phyloP scores from a whole-genome alignment of 352 stramenopile species.

The Globisporangium okanoganense region DNA sequence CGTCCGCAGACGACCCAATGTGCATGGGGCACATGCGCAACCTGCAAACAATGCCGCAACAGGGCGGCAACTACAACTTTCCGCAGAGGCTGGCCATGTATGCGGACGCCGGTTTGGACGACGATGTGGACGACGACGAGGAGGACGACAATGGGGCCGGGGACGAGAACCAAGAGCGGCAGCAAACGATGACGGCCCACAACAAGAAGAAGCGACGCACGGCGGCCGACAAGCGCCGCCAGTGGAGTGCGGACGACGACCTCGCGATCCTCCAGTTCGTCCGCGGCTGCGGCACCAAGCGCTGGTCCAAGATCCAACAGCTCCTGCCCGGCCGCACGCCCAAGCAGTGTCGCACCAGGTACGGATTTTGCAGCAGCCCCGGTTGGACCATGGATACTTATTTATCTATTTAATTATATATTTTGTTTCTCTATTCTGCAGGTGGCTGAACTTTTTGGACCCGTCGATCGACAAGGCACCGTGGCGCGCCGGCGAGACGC shows the following conservation, averaged over 20 bases:
- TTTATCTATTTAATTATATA: conserved; percentile 2
- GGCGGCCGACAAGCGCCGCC: conserved; percentile 35
- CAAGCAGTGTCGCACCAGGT: conserved; percentile 96
- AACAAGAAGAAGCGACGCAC: background rate
- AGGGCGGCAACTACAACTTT: background rate
- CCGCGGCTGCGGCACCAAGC: conserved; percentile 63
- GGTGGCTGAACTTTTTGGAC: conserved; percentile 94
- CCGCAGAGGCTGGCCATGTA: background rate
- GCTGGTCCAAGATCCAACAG: conserved; percentile 93
- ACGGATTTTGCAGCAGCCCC: background rate
- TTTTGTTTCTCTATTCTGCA: background rate
- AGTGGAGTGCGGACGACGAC: conserved; percentile 68
- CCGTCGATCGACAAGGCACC: conserved; percentile 92
- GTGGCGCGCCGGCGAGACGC: conserved; percentile 91
- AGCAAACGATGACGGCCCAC: background rate
- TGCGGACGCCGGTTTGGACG: background rate
- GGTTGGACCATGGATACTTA: background rate
- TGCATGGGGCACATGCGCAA: too few relatives aligned
- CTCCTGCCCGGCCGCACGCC: conserved; percentile 91
- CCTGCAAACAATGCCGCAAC: too few relatives aligned
- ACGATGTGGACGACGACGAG: conserved; percentile 11
- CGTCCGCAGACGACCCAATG: background rate
- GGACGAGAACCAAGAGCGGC: background rate
- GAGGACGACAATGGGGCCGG: conserved; percentile 2
- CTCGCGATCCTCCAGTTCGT: conserved; percentile 72